Conservation (phyloP, 192 early-diverging fungal species). For the Rhizophagus prolifer region DNA sequence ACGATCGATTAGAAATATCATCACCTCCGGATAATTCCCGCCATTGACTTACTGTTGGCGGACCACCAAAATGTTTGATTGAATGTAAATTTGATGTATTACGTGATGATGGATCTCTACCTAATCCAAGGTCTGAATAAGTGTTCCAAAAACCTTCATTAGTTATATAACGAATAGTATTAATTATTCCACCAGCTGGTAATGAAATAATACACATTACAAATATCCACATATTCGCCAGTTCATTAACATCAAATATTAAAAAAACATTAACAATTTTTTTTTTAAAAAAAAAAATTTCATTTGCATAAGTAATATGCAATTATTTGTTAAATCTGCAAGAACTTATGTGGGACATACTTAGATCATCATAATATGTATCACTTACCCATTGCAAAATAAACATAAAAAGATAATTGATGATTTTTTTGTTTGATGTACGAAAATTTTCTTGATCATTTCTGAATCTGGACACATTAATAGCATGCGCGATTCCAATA, state of each 20-base stretch:
- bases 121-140: not conserved
- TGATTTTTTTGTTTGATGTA: not conserved
- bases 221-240: not conserved
- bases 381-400: not conserved
- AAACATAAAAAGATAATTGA: not conserved
- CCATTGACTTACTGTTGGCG: not conserved
- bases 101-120: not conserved
- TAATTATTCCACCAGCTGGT: not conserved
- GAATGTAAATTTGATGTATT: not conserved
- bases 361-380: too few species aligned
- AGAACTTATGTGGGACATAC: too few species aligned
- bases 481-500: not conserved
- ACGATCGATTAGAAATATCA: not conserved
- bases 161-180: not conserved
- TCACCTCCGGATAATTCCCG: not conserved
- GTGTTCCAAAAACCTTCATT: not conserved
- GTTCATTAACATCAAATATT: not conserved
- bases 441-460: not conserved
- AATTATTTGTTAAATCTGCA: too few species aligned
- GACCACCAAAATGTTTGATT: not conserved
- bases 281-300: too few species aligned
- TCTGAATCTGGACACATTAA: not conserved
- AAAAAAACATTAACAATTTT: too few species aligned
- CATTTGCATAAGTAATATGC: too few species aligned
- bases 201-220: not conserved